Conservation (phyloP, 441 rosid species). For the Populus hybrid region DNA sequence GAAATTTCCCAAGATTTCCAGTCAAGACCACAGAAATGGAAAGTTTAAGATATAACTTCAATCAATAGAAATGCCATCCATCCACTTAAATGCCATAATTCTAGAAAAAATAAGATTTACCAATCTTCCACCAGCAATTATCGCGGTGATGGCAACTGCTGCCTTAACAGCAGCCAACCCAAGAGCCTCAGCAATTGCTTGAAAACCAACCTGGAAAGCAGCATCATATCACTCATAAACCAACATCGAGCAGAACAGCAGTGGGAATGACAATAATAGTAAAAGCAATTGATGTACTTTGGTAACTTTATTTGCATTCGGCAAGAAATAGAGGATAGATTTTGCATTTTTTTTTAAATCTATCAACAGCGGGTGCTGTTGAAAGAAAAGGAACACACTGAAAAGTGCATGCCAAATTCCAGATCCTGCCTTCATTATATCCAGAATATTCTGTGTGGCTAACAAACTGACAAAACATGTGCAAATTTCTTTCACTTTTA, state of each 20-base stretch:
- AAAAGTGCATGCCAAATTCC: no score
- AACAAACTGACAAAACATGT: neutral
- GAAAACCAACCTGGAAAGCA: conserved; percentile 81
- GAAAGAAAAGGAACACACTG: neutral
- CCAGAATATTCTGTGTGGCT: neutral
- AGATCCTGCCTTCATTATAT: conserved; percentile 1
- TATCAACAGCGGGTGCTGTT: neutral
- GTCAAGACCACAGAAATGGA: neutral
- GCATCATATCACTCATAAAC: conserved; percentile 18
- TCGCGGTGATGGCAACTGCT: conserved; percentile 90
- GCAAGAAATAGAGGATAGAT: neutral
- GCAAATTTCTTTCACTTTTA: neutral
- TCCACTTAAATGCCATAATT: no score
- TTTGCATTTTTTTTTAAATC: neutral
- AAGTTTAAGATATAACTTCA: neutral
- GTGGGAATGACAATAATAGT: conserved; percentile 3
- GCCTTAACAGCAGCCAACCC: conserved; percentile 98
- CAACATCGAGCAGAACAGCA: conserved; percentile 11
- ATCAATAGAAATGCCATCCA: conserved; percentile 12
- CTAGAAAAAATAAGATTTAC: conserved; percentile 44
- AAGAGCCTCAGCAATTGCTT: conserved; percentile 98
- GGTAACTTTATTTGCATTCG: neutral
- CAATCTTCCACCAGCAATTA: conserved; percentile 98
- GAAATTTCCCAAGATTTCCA: neutral
- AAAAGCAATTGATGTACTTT: neutral